Evolutionary conservation across 192 early-diverging fungal genomes (phyloP), one percentile per base, ranked within the genome.

Genomic region (Chytriomyces sp.): DNA sequence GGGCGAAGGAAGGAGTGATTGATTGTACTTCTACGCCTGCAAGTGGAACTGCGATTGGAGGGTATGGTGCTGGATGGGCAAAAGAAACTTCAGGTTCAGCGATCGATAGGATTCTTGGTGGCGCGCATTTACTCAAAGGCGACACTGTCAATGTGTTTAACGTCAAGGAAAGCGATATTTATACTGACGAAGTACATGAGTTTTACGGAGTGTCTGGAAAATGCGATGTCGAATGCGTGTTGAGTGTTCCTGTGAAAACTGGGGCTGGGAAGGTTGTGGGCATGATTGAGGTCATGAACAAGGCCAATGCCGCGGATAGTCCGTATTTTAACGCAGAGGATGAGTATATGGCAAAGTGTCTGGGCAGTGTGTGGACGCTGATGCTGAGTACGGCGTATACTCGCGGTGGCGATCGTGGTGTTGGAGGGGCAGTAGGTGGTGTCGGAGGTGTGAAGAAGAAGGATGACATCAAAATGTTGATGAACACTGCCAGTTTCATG

Each of bases 321-420:
- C 87, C 87, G 26, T 85, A 80, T 64, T 88, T 88, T 63, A 77
- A 75, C 63, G 79, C 82, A n/a, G 84, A 88, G 74, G 87, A 88
- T 74, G 83, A 87, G 62, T 79, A 81, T 68, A 74, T 87, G 72
- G 18, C 81, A 6, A 79, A 79, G 57, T 61, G 68, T 50, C 63
- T 88, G n/a, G 64, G 71, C 45, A 79, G 78, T 47, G n/a, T 88
- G 24, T 80, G 80, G 78, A 81, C 81, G 7, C 20, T 86, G 18
- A 43, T 85, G 63, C 43, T 80, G 8, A 79, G 48, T 53, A 24
- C 28, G 45, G n/a, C 28, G 20, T 11, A 48, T 7, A 6, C 49
- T 20, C 23, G 69, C 50, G 43, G 9, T 1, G 67, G 20, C 0
- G 76, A 28, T 20, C 7, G 16, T 26, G 73, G 73, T 8, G 24